phyloP scores from a whole-genome alignment of 257 asterid species.

The Ballota nigra region DNA sequence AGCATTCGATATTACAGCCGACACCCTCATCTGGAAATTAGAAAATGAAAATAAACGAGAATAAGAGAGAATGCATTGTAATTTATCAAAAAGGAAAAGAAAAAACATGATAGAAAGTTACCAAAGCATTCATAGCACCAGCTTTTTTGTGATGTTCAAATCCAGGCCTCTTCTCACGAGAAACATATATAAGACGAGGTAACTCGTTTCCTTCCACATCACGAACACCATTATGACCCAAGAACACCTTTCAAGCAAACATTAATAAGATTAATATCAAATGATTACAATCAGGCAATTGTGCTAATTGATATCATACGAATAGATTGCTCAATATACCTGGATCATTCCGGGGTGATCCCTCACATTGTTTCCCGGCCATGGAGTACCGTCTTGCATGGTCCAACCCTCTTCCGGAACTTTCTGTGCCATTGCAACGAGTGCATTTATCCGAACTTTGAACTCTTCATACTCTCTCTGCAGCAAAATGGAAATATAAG shows the following conservation, averaged over 20 bases:
- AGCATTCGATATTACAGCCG: slow-evolving; percentile 95
- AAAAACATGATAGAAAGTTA: slow-evolving; percentile 26
- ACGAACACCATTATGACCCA: slow-evolving; percentile 82
- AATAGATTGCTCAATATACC: slow-evolving; percentile 38
- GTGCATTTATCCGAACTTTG: slow-evolving; percentile 75
- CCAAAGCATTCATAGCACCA: slow-evolving; percentile 99
- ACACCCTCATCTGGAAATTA: slow-evolving; percentile 71
- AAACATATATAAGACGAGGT: slow-evolving; percentile 91
- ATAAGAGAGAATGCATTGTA: background rate
- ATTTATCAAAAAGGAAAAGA: background rate
- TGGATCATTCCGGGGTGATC: slow-evolving; percentile 99
- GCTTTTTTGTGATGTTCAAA: slow-evolving; percentile 97
- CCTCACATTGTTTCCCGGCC: slow-evolving; percentile 97
- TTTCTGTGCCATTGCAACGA: slow-evolving; percentile 87
- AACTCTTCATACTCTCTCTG: slow-evolving; percentile 98
- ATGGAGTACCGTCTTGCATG: slow-evolving; percentile 97
- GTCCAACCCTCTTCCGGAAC: slow-evolving; percentile 99
- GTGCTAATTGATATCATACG: background rate
- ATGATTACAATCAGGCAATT: background rate
- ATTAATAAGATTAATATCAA: slow-evolving; percentile 9
- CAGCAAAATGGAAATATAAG: slow-evolving; percentile 7
- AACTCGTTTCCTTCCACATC: slow-evolving; percentile 87
- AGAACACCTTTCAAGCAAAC: slow-evolving; percentile 60
- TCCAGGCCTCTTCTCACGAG: slow-evolving; percentile 98
- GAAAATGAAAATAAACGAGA: background rate